These are phyloP conservation scores for Carallia brachiata DNA, from an alignment of 345 rosid species.

Conservation along the genomic window DNA sequence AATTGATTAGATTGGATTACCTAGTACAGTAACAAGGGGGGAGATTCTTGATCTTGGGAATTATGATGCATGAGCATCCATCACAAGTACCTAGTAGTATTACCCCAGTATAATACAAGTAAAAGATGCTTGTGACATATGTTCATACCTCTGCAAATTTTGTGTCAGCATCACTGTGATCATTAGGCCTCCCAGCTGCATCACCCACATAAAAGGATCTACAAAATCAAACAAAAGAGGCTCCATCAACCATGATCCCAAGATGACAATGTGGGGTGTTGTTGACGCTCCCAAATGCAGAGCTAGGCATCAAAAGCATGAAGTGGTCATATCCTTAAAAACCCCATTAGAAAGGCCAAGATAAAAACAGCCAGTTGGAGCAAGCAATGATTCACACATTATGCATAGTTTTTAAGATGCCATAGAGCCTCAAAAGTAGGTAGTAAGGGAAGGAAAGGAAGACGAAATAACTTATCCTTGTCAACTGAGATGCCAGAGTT, in stretches of 20 bases:
- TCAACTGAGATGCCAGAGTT: slow-evolving; percentile 79
- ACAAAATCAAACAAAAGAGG: slow-evolving; percentile 2
- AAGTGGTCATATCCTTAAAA: neutral
- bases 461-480: slow-evolving; percentile 62
- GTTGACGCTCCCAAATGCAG: too few species aligned
- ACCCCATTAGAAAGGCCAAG: neutral
- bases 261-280: neutral
- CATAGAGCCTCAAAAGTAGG: neutral
- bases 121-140: neutral
- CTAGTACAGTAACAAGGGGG: neutral
- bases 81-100: too few species aligned
- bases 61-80: too few species aligned
- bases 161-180: slow-evolving; percentile 86
- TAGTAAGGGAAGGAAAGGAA: neutral
- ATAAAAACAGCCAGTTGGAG: neutral
- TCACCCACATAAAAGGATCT: slow-evolving; percentile 98
- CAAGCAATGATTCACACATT: neutral
- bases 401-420: neutral
- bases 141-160: slow-evolving; percentile 73
- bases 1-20: neutral
- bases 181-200: slow-evolving; percentile 81
- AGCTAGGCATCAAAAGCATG: neutral
- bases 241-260: neutral
- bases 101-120: neutral
- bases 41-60: neutral